Percentiles rank a stretch among this genome's conserved stretches.
Evolutionary conservation across 148 eudicot genomes (phyloP).

Genomic region (Silene latifolia): DNA sequence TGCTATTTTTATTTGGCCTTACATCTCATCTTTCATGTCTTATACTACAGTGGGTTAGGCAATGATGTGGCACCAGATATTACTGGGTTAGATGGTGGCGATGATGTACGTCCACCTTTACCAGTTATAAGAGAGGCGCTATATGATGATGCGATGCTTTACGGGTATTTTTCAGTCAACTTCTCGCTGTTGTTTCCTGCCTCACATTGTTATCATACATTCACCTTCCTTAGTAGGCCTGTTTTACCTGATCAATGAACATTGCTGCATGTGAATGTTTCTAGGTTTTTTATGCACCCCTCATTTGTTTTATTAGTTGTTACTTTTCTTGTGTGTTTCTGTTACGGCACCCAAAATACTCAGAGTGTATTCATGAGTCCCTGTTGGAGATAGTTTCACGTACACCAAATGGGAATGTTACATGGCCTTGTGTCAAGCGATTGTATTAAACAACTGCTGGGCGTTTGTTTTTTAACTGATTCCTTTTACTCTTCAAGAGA

Average conservation of each 20-base stretch:
- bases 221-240: not conserved
- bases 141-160: slow-evolving; percentile 55
- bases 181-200: not conserved
- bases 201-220: not conserved
- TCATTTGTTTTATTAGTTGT: not conserved
- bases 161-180: slow-evolving; percentile 44
- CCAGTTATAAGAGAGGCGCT: slow-evolving; percentile 93
- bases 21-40: slow-evolving; percentile 14
- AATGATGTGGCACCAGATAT: slow-evolving; percentile 32
- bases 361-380: not conserved
- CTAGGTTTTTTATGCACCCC: not conserved
- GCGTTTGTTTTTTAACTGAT: not conserved
- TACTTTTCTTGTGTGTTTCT: not conserved
- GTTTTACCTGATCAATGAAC: not conserved
- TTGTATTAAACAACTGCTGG: not conserved
- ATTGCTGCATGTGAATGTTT: not conserved
- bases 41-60: slow-evolving; percentile 42
- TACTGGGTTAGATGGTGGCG: slow-evolving; percentile 32
- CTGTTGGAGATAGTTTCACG: not conserved
- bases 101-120: slow-evolving; percentile 78
- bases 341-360: not conserved
- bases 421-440: not conserved
- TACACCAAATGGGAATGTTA: not conserved
- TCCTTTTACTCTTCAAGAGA: not conserved
- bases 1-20: not conserved